Base-by-base conservation (phyloP, 345 rosid genomes). In the Erucastrum elatum region DNA sequence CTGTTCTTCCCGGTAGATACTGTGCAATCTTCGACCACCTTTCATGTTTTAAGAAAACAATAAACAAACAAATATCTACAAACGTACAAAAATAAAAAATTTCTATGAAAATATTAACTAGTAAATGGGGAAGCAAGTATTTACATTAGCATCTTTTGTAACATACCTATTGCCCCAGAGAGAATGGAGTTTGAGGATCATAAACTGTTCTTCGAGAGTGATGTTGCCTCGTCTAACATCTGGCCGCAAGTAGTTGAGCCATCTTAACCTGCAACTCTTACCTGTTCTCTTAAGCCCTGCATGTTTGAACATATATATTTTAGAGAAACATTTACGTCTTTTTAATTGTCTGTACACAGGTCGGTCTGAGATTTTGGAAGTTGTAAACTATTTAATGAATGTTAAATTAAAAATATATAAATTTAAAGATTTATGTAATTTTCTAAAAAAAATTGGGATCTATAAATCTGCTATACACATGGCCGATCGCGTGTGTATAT, bases 21-120 rank as follows among this genome's bases (percentile, higher is more conserved):
- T 86, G 94, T 0, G 98, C 96, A 63, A 94, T 94, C 78, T 92
- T 92, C 13, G 98, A 90, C 98, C 98, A 94, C 84, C 97, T 94
- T 29, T 2, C 4, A 60, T 16, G 29, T 62, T 49, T 15, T 11
- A 35, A 55, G 33, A 1, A n/a, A 13, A 8, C 13, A 27, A n/a
- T 2, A 49, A 49, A 13, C 16, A 49, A 49, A 4, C 17, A 49
- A 49, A 46, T 46, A 46, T 46, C 4, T 12, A 13, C 4, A 46
- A 30, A n/a, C 55, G 27, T 60, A 35, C 56, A 31, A 9, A 31
- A 13, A n/a, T 4, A 13, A 41, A 49, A 1, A n/a, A n/a, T 49
- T 4, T 13, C 17, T n/a, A 10, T 26, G 0, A 26, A 11, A 49
- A 5, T 46, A 17, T 49, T 13, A 25, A 58, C 6, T 21, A 68